Percentiles rank a stretch among this genome's conserved stretches.
phyloP scores from a whole-genome alignment of 2,329 filamentous ascomycete species.

The Claviceps maximensis region DNA sequence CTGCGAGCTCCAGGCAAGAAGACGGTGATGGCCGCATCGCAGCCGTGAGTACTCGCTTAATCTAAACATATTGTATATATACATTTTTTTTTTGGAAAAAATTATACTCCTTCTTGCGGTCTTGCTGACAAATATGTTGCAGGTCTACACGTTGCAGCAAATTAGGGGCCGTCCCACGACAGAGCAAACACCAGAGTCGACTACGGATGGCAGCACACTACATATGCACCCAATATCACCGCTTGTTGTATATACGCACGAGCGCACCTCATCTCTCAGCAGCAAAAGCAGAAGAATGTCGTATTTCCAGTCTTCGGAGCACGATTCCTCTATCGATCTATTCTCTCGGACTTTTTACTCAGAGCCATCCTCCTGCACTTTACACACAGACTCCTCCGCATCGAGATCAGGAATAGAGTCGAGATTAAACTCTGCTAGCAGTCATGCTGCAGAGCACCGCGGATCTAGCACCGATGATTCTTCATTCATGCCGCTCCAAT shows the following conservation, averaged over 20 bases:
- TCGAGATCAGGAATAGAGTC: not conserved
- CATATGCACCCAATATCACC: not conserved
- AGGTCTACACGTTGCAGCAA: slow-evolving; percentile 16
- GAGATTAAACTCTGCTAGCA: not conserved
- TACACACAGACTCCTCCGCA: not conserved
- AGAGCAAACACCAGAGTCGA: not conserved
- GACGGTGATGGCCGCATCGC: not conserved
- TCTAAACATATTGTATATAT: too few species aligned
- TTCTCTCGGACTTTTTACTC: not conserved
- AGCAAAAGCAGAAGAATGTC: not conserved
- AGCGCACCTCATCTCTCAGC: not conserved
- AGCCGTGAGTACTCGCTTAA: not conserved
- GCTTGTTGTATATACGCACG: too few species aligned
- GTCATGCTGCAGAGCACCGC: not conserved
- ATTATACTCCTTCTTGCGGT: too few species aligned
- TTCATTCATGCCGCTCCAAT: slow-evolving; percentile 3
- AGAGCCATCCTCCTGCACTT: not conserved
- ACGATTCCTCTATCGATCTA: not conserved
- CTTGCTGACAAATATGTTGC: not conserved
- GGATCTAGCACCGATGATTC: not conserved
- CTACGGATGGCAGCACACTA: not conserved
- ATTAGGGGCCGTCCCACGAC: slow-evolving; percentile 13
- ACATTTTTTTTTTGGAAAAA: not conserved
- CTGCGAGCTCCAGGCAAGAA: not conserved
- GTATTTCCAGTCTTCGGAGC: not conserved